Percentiles rank a stretch among this genome's conserved stretches.
Conservation (phyloP, 345 rosid species). For the Gossypium ekmanianum region DNA sequence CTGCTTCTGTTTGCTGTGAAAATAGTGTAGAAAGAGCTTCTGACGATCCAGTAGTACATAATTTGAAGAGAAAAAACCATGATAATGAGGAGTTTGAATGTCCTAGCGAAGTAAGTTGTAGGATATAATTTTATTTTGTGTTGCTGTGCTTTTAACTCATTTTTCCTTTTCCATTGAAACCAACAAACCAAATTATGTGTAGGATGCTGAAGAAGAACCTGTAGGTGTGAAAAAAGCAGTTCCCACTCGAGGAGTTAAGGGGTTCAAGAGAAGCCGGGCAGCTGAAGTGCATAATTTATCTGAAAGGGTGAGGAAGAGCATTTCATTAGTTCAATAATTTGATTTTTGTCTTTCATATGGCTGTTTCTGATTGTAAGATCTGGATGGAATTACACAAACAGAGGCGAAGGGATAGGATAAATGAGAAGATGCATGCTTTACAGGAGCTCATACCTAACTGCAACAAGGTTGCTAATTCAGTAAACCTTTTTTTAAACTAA, state of each 20-base stretch:
- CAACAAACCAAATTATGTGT: conserved; percentile 15
- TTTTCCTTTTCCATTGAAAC: conserved; percentile 1
- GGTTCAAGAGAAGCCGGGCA: conserved; percentile 81
- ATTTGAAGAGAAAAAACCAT: conserved; percentile 57
- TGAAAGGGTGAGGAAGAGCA: conserved; percentile 72
- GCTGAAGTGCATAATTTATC: conserved; percentile 95
- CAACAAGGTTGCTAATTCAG: conserved; percentile 50
- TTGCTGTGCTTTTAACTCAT: not conserved
- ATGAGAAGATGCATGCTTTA: conserved; percentile 88
- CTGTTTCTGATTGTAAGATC: conserved; percentile 19
- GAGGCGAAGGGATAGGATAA: conserved; percentile 91
- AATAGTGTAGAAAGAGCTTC: conserved; percentile 54
- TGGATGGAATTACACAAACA: conserved; percentile 30
- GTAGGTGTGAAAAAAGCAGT: conserved; percentile 39
- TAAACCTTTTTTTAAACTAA: not conserved
- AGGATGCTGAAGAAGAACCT: conserved; percentile 78
- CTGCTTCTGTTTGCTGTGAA: conserved; percentile 74
- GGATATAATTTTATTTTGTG: not conserved
- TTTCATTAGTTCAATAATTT: conserved; percentile 3
- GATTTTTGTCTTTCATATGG: conserved; percentile 1
- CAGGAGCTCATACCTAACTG: conserved; percentile 96
- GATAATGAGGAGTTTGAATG: conserved; percentile 58
- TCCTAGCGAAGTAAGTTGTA: conserved; percentile 63
- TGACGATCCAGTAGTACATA: conserved; percentile 40
- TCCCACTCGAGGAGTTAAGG: conserved; percentile 39